Conservation (phyloP, 2,329 filamentous ascomycete species). For the Colletotrichum sp. region DNA sequence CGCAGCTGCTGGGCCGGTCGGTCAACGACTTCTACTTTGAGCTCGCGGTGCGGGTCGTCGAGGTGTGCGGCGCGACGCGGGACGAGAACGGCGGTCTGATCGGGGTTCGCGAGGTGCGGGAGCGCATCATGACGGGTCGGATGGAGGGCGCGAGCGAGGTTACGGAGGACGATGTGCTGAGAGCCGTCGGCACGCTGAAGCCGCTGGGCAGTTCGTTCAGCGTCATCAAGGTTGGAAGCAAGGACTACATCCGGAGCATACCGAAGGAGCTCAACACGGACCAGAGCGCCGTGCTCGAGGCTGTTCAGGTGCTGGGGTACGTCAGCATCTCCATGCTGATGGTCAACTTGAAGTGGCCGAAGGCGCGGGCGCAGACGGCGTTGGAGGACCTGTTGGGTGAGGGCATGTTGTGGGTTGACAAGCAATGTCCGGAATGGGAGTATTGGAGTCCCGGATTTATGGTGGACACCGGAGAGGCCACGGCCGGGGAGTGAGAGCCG, state of each 20-base stretch:
- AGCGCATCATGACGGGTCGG: conserved; percentile 74
- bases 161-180: conserved; percentile 90
- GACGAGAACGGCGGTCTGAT: conserved; percentile 93
- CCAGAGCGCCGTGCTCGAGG: conserved; percentile 90
- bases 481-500: conserved; percentile 21
- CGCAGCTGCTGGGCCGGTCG: conserved; percentile 86
- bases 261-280: conserved; percentile 96
- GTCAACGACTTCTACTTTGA: conserved; percentile 99
- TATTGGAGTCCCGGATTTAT: conserved; percentile 91
- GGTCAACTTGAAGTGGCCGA: conserved; percentile 85
- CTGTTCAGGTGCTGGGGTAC: conserved; percentile 86
- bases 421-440: conserved; percentile 83
- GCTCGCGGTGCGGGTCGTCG: conserved; percentile 92
- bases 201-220: conserved; percentile 90
- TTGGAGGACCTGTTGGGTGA: conserved; percentile 89
- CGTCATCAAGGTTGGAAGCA: conserved; percentile 81
- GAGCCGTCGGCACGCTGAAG: conserved; percentile 84
- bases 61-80: conserved; percentile 86
- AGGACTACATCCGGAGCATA: conserved; percentile 88
- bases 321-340: conserved; percentile 90
- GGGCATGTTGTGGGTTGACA: conserved; percentile 93
- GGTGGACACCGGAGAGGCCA: conserved; percentile 42
- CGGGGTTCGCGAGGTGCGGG: conserved; percentile 79
- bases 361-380: conserved; percentile 83
- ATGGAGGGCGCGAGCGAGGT: conserved; percentile 81